Base-by-base conservation (phyloP, 768 basidiomycete species). In the Rhizopogon salebrosus region DNA sequence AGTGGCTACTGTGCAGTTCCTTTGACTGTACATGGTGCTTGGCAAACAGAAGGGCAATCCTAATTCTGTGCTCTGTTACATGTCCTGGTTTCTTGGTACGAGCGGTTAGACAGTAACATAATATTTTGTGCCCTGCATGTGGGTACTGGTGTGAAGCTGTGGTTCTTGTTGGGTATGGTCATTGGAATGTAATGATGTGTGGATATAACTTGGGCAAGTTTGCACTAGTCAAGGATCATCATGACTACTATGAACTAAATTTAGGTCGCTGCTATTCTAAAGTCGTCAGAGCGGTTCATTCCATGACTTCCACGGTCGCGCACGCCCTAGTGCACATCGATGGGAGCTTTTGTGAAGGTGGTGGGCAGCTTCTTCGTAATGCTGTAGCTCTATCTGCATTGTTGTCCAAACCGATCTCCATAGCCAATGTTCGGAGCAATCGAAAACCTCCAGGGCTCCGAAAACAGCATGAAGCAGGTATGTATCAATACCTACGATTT, bases 361-460 rank as follows among this genome's bases (percentile, higher is more conserved):
- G 89, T 1, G 88, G 89, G 0, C 88, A 90, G 60, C 78, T 90
- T 36, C 69, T 91, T 24, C 80, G 89, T 43, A 89, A 87, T 58
- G 71, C 84, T 0, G 74, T 87, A 31, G 73, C 85, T 1, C 69
- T 89, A 34, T 80, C 89, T n/a, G 78, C 81, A 8, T 70, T 90
- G 16, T 72, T 89, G 14, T 68, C 69, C n/a, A 83, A 76, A 52
- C 80, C 84, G 1, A 71, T 89, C 24, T 68, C 71, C 4, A 80
- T 90, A 42, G 64, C 76, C 31, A 83, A 84, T 14, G 80, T 91
- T 26, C 80, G 89, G 27, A 69, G 69, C 43, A 75, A 75, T 23
- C 75, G 89, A 45, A 74, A 54, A 31, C 80, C 79, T 16, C 82
- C 85, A 14, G 89, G 88, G 1, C 70, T 91, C 35, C 86, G 79